A percentile compares a stretch with the other conserved stretches of the same genome.
phyloP scores from a whole-genome alignment of 306 rosid species.

The Trifolium fragiferum region DNA sequence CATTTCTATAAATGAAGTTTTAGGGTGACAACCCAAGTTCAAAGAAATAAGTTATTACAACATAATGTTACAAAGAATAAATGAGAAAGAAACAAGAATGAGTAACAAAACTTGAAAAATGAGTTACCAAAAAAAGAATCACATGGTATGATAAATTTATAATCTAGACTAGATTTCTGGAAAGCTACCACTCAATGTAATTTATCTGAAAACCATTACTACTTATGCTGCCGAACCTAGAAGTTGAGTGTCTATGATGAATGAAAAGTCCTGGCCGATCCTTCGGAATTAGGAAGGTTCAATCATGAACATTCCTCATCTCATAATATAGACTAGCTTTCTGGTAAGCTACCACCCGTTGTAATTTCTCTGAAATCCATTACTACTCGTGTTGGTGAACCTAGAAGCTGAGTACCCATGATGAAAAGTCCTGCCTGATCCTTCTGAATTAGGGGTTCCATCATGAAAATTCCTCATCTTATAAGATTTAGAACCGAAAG shows the following conservation, averaged over 20 bases:
- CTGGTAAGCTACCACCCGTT: constrained; percentile 55
- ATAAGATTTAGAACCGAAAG: constrained; percentile 43
- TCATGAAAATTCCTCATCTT: constrained; percentile 13
- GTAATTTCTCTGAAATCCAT: constrained; percentile 52
- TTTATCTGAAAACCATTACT: constrained; percentile 35
- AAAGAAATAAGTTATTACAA: constrained; percentile 11
- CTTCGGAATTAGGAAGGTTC: constrained; percentile 48
- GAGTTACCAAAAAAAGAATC: not conserved
- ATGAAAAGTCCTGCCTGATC: constrained; percentile 41
- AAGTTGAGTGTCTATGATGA: constrained; percentile 53
- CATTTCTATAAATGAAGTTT: not conserved
- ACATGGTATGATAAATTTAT: not conserved
- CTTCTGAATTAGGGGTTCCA: constrained; percentile 51
- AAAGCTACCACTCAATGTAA: too few relatives aligned
- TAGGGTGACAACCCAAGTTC: not conserved
- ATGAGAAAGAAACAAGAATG: not conserved
- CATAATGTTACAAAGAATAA: constrained; percentile 1
- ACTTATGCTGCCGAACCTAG: constrained; percentile 59
- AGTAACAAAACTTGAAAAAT: constrained; percentile 8
- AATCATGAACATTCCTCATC: constrained; percentile 25
- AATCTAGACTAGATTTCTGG: not conserved
- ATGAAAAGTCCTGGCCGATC: constrained; percentile 35
- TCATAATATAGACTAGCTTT: not conserved
- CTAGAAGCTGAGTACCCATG: constrained; percentile 59
- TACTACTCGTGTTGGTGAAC: constrained; percentile 51